Conservation (phyloP, 2,329 filamentous ascomycete genomes). For the Pseudocercospora fuligena region DNA sequence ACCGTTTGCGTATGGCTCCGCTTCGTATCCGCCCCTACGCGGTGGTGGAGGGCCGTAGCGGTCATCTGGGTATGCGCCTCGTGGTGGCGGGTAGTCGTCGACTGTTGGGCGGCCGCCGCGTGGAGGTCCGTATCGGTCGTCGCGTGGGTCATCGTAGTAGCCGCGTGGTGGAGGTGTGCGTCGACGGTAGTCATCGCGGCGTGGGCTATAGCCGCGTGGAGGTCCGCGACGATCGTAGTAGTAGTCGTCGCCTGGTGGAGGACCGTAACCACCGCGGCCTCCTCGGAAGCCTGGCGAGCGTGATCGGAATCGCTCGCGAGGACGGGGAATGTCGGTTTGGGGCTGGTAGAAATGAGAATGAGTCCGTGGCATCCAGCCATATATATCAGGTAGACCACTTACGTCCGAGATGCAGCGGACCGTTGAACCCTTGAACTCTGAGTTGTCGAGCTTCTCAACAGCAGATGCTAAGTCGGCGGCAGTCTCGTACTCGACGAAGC, state of each 20-base stretch:
- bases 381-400: constrained; percentile 34
- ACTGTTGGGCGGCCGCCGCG: constrained; percentile 72
- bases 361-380: constrained; percentile 15
- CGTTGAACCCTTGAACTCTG: constrained; percentile 87
- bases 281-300: constrained; percentile 74
- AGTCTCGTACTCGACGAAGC: constrained; percentile 96
- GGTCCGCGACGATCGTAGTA: constrained; percentile 83
- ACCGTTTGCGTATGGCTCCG: constrained; percentile 65
- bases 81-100: constrained; percentile 72
- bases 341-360: constrained; percentile 56
- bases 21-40: constrained; percentile 55
- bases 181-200: constrained; percentile 83
- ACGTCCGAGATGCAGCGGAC: constrained; percentile 91
- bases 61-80: constrained; percentile 70
- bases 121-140: constrained; percentile 66
- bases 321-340: constrained; percentile 70
- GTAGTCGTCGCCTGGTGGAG: constrained; percentile 69
- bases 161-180: constrained; percentile 76
- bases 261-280: constrained; percentile 57
- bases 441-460: constrained; percentile 90
- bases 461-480: constrained; percentile 85
- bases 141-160: constrained; percentile 85
- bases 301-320: constrained; percentile 69
- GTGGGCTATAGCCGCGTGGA: constrained; percentile 81
- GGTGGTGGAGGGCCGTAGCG: constrained; percentile 62